Percentiles rank a stretch among this genome's conserved stretches.
Conservation (phyloP, 2,329 filamentous ascomycete species). For the Aschersonia sp. region DNA sequence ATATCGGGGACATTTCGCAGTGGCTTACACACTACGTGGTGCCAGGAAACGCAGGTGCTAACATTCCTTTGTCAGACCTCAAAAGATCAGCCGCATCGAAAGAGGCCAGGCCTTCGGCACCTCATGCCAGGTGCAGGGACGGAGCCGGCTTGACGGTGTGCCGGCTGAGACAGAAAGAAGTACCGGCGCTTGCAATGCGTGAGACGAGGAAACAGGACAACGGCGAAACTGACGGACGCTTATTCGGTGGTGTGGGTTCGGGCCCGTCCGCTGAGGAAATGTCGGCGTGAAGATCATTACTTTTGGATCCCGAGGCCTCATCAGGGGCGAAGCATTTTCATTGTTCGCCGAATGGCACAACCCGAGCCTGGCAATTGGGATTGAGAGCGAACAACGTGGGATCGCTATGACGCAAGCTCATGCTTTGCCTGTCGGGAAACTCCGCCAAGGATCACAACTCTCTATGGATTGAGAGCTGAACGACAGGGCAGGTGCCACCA, state of each 20-base stretch:
- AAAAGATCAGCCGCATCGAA: background rate
- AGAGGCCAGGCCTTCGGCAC: background rate
- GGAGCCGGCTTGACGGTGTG: background rate
- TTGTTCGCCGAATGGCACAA: background rate
- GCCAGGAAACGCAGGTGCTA: background rate
- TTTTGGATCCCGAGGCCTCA: background rate
- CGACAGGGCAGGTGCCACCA: too few species aligned
- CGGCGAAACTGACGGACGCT: background rate
- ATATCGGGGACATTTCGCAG: background rate
- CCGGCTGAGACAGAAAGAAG: background rate
- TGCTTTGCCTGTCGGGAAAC: too few species aligned
- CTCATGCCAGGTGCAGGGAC: background rate
- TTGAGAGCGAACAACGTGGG: too few species aligned
- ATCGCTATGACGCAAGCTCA: too few species aligned
- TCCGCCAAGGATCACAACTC: too few species aligned
- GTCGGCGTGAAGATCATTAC: background rate
- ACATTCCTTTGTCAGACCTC: background rate
- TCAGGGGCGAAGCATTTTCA: background rate
- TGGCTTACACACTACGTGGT: background rate
- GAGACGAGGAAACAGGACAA: background rate
- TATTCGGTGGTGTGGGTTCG: background rate
- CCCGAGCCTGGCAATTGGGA: too few species aligned
- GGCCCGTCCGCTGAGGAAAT: background rate
- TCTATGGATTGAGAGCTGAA: too few species aligned
- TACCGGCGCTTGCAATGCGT: background rate